phyloP scores from a whole-genome alignment of 768 basidiomycete genomes.

The Trametes meyenii region DNA sequence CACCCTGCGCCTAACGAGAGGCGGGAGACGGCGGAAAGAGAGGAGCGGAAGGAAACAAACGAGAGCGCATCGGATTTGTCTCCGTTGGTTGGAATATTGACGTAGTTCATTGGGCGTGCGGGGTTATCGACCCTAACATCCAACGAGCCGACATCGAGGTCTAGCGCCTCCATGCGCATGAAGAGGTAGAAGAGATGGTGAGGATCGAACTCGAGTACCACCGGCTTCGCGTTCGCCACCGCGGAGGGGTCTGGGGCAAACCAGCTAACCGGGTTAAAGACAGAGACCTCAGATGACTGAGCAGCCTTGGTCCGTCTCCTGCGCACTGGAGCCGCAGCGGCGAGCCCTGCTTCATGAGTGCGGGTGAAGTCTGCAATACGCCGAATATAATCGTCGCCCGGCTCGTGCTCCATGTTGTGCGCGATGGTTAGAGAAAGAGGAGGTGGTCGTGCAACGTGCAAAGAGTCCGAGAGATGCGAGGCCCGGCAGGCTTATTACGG shows the following conservation, averaged over 20 bases:
- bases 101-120: constrained; percentile 76
- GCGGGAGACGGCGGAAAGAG: constrained; percentile 73
- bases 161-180: constrained; percentile 82
- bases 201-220: constrained; percentile 70
- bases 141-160: constrained; percentile 75
- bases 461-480: constrained; percentile 14
- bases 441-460: constrained; percentile 13
- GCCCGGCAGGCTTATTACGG: constrained; percentile 14
- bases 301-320: constrained; percentile 45
- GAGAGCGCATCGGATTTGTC: constrained; percentile 79
- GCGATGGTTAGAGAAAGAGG: constrained; percentile 22
- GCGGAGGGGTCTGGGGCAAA: constrained; percentile 43
- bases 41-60: constrained; percentile 73
- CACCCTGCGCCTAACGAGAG: constrained; percentile 74
- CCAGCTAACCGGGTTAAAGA: constrained; percentile 68
- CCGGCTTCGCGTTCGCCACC: constrained; percentile 50
- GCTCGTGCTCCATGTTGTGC: constrained; percentile 52
- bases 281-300: constrained; percentile 31
- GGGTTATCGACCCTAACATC: constrained; percentile 76
- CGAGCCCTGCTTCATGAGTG: constrained; percentile 71
- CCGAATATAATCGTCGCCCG: constrained; percentile 78
- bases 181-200: constrained; percentile 89
- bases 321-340: constrained; percentile 58
- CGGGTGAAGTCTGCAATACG: constrained; percentile 72
- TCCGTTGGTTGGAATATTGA: constrained; percentile 53